Evolutionary conservation across 148 eudicot species (phyloP), one percentile per base, ranked within the genome.

Genomic region (Nyssa sinensis): DNA sequence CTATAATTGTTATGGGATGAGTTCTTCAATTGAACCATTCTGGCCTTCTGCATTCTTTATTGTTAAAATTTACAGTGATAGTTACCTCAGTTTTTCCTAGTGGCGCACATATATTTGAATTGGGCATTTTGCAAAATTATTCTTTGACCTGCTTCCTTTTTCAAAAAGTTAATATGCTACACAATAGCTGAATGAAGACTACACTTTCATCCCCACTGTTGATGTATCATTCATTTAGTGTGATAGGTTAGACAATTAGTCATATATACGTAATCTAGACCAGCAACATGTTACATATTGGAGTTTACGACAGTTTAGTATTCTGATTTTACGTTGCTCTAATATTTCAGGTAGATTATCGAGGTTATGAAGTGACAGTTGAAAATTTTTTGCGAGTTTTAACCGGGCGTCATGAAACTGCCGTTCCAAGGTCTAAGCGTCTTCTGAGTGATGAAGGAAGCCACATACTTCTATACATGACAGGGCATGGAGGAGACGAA

Each of bases 401-500:
- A 77, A 92, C 94, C 1, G 98, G 98, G 51, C 96, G 98, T 62
- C 98, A 95, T 80, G 97, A 95, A 85, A 82, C 78, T 78, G 94
- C 96, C 64, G 97, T 95, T 69, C 98, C 98, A 59, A 87, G 98
- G 83, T 92, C 98, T 47, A 95, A 95, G 74, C 90, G 96, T 64
- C 94, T 95, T 53, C 76, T 92, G 75, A 95, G 98, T 77, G 98
- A 95, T 81, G 98, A 95, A 85, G 97, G 98, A 74, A 95, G 98
- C 79, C 98, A 89, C 81, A 89, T 95, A 81, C 91, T 95, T 70
- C 70, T 95, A 33, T 95, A 95, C 67, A 95, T 95, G 98, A 95
- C 98, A 17, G 98, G 98, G 70, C 98, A 95, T 84, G 98, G 98
- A 76, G 98, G 98, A 77, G 97, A 95, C 61, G 98, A 95, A 81